A percentile compares a stretch with the other conserved stretches of the same genome.
These are phyloP conservation scores for Medicago lupulina DNA, from an alignment of 306 rosid species.

Conservation along the genomic window DNA sequence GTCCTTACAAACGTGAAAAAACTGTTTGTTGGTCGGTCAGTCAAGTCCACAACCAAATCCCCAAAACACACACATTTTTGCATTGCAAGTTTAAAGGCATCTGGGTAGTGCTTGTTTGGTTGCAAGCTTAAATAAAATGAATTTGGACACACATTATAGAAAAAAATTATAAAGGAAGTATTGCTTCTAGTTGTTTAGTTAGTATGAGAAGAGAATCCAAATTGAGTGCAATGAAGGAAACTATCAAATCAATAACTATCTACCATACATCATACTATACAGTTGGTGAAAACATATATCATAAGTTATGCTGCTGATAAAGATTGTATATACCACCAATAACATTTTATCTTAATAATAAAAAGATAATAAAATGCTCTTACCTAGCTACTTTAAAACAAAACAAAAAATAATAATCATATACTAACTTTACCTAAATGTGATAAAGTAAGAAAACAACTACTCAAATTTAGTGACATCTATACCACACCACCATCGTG, in stretches of 20 bases:
- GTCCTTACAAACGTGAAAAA: constrained; percentile 50
- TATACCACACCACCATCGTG: not conserved
- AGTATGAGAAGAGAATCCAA: not conserved
- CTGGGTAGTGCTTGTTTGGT: not conserved
- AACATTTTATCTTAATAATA: not conserved
- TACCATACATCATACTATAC: not conserved
- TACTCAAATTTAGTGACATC: not conserved
- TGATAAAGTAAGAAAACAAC: not conserved
- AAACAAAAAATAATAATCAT: not conserved
- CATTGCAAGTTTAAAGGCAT: constrained; percentile 4
- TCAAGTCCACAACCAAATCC: constrained; percentile 60
- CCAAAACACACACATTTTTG: constrained; percentile 21
- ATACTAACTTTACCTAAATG: not conserved
- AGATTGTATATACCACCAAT: no score
- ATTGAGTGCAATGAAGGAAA: not conserved
- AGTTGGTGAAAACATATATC: constrained; percentile 9
- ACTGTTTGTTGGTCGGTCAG: constrained; percentile 33
- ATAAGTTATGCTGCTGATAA: not conserved
- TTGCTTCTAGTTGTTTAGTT: not conserved
- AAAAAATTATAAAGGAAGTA: no score
- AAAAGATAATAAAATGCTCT: not conserved
- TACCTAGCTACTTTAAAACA: not conserved
- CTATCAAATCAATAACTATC: constrained; percentile 5
- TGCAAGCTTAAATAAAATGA: no score
- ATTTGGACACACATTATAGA: no score